Base-by-base conservation (phyloP, 768 basidiomycete species). In the Trametes gibbosa region DNA sequence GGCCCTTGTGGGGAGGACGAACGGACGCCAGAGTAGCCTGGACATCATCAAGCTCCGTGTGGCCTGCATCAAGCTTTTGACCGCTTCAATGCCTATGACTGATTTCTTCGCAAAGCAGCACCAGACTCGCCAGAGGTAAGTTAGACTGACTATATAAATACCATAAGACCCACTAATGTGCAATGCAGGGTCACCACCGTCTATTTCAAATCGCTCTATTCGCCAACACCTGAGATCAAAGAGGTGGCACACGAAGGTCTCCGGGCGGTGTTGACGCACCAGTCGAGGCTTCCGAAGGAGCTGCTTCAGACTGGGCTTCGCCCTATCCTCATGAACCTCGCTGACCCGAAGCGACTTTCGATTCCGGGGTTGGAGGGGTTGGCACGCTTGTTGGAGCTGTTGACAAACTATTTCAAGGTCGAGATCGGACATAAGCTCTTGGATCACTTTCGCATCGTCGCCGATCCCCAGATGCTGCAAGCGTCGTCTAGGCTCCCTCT, bases 401-500 rank as follows among this genome's bases (percentile, higher is more conserved):
- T 99, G 55, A 97, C 95, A 39, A 98, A 98, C 72, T 98, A 99
- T 75, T 99, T 99, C 85, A 98, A 98, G 72, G 96, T 99, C 17
- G 97, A 99, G 76, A 98, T 99, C 59, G 97, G 97, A 0, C 85
- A 92, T 72, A 99, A 99, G 74, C 84, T 99, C 7, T 79, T 99
- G 21, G 97, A 98, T 67, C 97, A 99, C 71, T 98, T 96, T 75
- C 87, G 89, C 42, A 85, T 89, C 37, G 88, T 99, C 21, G 92
- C 96, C 24, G 94, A 96, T 67, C 89, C 92, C 14, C 86, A 87
- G 63, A 87, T 92, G 77, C 80, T 98, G 25, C 81, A 83, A 57
- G 85, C 84, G 47, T 89, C 95, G 0, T 86, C 93, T 0, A 84
- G 85, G 58, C 80, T 90, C 5, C 91, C 94, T 1, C 76, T 92